These are phyloP conservation scores for Botryotinia convoluta DNA, from an alignment of 2,329 filamentous ascomycete species.

Conservation along the genomic window DNA sequence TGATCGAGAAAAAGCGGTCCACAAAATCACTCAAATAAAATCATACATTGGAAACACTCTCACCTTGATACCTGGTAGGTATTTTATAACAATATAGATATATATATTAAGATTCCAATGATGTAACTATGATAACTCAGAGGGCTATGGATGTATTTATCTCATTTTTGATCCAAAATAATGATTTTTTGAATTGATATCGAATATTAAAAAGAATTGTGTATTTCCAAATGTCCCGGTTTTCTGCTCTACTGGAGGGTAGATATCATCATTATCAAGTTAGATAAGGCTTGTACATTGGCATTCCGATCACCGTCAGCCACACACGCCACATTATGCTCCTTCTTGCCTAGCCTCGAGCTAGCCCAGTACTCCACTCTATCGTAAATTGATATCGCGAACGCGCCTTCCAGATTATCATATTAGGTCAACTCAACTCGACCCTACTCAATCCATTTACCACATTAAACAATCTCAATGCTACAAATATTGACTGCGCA, in stretches of 20 bases:
- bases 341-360: not conserved
- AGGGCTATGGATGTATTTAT: not conserved
- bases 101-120: accelerated
- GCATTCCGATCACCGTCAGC: not conserved
- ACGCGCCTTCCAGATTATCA: not conserved
- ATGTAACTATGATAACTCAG: not conserved
- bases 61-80: not conserved
- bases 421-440: not conserved
- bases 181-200: not conserved
- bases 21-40: not conserved
- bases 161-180: not conserved
- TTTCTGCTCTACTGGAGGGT: too few relatives aligned
- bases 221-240: not conserved
- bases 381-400: not conserved
- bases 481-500: not conserved
- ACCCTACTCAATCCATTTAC: not conserved
- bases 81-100: not conserved
- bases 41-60: not conserved
- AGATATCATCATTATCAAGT: not conserved
- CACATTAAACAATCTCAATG: not conserved
- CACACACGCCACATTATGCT: not conserved
- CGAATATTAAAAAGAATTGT: not conserved
- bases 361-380: not conserved
- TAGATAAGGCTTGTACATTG: not conserved
- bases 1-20: not conserved